phyloP scores from a whole-genome alignment of 73 alveolate species.

The Tetrahymena elliotti region DNA sequence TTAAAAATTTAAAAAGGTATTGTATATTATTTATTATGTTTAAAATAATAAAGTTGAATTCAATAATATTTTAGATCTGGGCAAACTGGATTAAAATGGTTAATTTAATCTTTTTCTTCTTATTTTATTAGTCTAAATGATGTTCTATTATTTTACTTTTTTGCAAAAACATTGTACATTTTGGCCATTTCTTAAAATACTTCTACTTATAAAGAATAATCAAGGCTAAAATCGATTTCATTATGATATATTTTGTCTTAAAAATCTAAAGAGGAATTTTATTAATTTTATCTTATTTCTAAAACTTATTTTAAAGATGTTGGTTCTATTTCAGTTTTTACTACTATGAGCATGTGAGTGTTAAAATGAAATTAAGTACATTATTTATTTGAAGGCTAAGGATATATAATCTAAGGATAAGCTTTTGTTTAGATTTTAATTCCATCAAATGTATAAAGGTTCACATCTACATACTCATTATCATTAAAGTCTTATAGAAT shows the following conservation, averaged over 20 bases:
- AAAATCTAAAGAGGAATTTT: background rate
- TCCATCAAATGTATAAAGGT: background rate
- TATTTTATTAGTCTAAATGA: background rate
- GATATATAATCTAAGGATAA: background rate
- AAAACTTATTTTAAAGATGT: background rate
- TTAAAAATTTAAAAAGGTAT: too few relatives aligned
- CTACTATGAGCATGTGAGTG: background rate
- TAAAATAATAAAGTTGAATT: too few relatives aligned
- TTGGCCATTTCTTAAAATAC: background rate
- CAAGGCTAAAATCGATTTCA: background rate
- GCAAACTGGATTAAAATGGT: background rate
- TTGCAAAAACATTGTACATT: background rate
- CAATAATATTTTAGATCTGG: background rate
- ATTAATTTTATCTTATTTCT: background rate
- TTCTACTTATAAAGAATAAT: background rate
- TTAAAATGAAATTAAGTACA: background rate
- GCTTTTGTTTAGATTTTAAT: background rate
- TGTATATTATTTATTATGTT: too few relatives aligned
- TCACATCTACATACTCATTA: background rate
- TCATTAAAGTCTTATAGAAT: background rate
- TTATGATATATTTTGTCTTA: background rate
- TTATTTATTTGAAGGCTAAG: background rate
- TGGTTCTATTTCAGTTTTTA: background rate
- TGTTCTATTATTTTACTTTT: background rate
- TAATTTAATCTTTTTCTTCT: background rate